A percentile compares a stretch with the other conserved stretches of the same genome.
phyloP scores from a whole-genome alignment of 305 asterid genomes.

The Solanum hybrid region DNA sequence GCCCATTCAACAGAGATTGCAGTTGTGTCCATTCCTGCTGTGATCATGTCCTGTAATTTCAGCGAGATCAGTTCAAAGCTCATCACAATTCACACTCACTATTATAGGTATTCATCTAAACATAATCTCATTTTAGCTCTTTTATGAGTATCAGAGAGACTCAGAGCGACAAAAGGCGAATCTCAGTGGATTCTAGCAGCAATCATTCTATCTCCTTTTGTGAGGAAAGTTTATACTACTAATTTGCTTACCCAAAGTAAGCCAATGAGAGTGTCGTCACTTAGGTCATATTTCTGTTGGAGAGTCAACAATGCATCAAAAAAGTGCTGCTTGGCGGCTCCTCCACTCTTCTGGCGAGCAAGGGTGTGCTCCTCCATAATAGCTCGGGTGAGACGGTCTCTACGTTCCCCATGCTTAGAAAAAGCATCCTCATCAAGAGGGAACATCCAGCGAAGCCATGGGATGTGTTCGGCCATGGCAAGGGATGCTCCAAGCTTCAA shows the following conservation, averaged over 20 bases:
- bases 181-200: background rate
- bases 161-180: background rate
- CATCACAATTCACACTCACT: background rate
- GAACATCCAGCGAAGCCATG: conserved; percentile 23
- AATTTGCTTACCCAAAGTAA: conserved; percentile 19
- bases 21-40: conserved; percentile 35
- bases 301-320: conserved; percentile 23
- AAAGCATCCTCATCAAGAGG: conserved; percentile 16
- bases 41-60: conserved; percentile 26
- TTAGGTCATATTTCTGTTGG: conserved; percentile 21
- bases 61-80: background rate
- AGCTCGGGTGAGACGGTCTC: conserved; percentile 17
- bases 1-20: conserved; percentile 31
- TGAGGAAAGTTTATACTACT: background rate
- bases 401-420: conserved; percentile 9
- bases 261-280: conserved; percentile 21
- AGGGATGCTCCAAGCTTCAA: conserved; percentile 13
- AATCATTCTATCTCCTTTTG: background rate
- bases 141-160: background rate
- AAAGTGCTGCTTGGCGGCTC: conserved; percentile 21
- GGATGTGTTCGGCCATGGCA: conserved; percentile 19
- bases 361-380: conserved; percentile 29
- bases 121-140: background rate
- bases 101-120: background rate
- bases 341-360: conserved; percentile 19